Base-by-base conservation (phyloP, 169 alveolate species). In the Babesia ovis region DNA sequence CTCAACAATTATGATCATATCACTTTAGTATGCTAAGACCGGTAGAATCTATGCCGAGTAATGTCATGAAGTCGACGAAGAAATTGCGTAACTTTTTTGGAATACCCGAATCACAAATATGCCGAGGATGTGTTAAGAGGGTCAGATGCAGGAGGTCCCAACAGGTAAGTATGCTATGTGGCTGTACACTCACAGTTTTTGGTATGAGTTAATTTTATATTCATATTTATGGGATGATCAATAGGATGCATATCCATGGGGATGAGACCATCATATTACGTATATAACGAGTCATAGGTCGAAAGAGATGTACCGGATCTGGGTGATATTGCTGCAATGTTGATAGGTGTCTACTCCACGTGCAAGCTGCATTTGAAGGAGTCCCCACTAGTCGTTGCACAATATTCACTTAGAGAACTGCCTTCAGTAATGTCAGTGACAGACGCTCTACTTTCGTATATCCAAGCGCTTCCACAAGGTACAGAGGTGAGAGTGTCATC, bases 11-110 rank as follows among this genome's bases (percentile, higher is more conserved):
- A 37, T 48, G n/a, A 12, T 46, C 12, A 3, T 35, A 45, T 35
- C 20, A 11, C 22, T 39, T 5, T 48, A 76, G 85, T 35, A 57
- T 79, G 57, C 67, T 79, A 48, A 83, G 64, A 4, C 86, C 86
- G 31, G 74, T 79, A 1, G 86, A 79, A 43, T 79, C 86, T 20
- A 79, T 79, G 86, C 86, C 86, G 9, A 29, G 70, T 23, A 79
- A 79, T 35, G 64, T 79, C 43, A 79, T 79, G 86, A 79, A 58
- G 60, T 79, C 86, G 46, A 62, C 83, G 23, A 79, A 79, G 25
- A 68, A 69, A 42, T 39, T 79, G 54, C 77, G 86, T 3, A 79
- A 79, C 46, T 79, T 79, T 51, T 79, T 79, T 45, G 86, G 86
- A 27, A 51, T 79, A 12, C 86, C 86, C 27, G 86, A 79, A 27